Evolutionary conservation across 2,329 filamentous ascomycete genomes (phyloP).

Genomic region (Tolypocladium nubicola): DNA sequence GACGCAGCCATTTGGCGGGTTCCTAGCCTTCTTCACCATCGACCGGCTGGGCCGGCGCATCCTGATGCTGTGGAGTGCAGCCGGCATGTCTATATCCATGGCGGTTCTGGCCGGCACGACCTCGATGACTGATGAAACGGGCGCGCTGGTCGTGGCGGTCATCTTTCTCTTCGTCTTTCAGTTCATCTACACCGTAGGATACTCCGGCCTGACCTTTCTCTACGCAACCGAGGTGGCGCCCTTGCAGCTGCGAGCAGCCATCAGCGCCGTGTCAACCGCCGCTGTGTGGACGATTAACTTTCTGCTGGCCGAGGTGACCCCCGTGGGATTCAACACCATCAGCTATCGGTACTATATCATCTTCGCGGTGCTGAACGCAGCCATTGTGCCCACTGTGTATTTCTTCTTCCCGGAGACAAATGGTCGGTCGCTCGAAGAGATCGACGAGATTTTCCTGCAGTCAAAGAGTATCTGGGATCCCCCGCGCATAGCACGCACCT

Average conservation of each 20-base stretch:
- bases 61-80: neutral
- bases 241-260: neutral
- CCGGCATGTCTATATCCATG: neutral
- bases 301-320: neutral
- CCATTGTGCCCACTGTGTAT: neutral
- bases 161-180: neutral
- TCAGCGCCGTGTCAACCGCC: neutral
- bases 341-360: neutral
- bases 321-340: neutral
- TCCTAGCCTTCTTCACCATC: neutral
- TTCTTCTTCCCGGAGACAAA: neutral
- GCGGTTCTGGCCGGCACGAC: neutral
- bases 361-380: neutral
- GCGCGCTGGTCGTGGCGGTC: neutral
- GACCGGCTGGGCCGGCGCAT: neutral
- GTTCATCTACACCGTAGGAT: neutral
- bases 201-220: neutral
- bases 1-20: neutral
- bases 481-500: neutral
- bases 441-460: neutral
- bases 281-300: neutral
- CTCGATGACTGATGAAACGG: neutral
- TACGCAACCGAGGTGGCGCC: neutral
- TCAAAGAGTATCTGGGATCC: neutral
- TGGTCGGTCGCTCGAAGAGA: neutral